A percentile compares a stretch with the other conserved stretches of the same genome.
Conservation (phyloP, 1,139 yeast species). For the Komagataea norvegica region DNA sequence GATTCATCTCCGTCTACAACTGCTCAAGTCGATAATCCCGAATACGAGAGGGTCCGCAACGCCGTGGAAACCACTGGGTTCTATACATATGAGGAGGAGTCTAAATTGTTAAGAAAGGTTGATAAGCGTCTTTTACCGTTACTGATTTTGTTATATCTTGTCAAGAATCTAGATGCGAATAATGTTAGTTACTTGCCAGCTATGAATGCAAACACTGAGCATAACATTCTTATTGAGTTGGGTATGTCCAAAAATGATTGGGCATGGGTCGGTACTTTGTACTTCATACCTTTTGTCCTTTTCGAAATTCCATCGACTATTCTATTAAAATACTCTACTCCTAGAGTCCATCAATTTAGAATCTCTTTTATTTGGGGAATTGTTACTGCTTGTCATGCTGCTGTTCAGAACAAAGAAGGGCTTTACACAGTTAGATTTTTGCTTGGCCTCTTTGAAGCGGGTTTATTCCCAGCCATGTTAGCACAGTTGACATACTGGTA, state of each 20-base stretch:
- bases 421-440: conserved; percentile 38
- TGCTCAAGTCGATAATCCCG: not conserved
- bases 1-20: no score
- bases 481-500: conserved; percentile 12
- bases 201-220: conserved; percentile 9
- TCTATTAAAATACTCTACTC: conserved; percentile 13
- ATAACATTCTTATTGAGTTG: conserved; percentile 8
- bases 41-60: conserved; percentile 1
- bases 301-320: conserved; percentile 15
- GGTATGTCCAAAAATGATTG: conserved; percentile 14
- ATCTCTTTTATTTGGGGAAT: conserved; percentile 15
- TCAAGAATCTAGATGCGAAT: conserved; percentile 15
- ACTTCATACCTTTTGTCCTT: conserved; percentile 13
- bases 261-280: conserved; percentile 13
- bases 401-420: conserved; percentile 19
- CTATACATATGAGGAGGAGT: conserved; percentile 12
- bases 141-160: conserved; percentile 10
- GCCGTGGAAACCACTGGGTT: conserved; percentile 10
- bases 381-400: conserved; percentile 12
- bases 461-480: conserved; percentile 36
- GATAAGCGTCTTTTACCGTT: conserved; percentile 13
- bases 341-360: conserved; percentile 15
- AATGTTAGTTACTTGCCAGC: conserved; percentile 13
- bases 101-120: conserved; percentile 10
- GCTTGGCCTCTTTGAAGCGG: conserved; percentile 38